These are phyloP conservation scores for Escallonia rubra DNA, from an alignment of 129 eudicot genomes.

Conservation along the genomic window DNA sequence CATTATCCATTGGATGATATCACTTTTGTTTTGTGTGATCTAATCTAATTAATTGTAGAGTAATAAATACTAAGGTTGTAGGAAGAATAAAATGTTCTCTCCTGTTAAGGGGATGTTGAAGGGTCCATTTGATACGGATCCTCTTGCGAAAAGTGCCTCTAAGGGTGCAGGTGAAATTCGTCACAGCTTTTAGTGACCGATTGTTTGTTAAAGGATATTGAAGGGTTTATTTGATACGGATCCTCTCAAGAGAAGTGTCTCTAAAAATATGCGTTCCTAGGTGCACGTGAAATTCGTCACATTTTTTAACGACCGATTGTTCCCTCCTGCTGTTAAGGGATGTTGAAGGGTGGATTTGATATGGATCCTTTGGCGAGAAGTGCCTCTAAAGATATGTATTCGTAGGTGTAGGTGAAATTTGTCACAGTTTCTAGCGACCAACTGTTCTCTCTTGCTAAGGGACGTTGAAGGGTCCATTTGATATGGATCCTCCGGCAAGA, in stretches of 20 bases:
- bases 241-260: not conserved
- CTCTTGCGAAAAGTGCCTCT: not conserved
- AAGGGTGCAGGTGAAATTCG: not conserved
- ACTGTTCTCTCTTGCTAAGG: not conserved
- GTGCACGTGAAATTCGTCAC: not conserved
- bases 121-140: not conserved
- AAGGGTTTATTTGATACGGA: not conserved
- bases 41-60: too few relatives aligned
- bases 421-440: not conserved
- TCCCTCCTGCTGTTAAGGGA: too few relatives aligned
- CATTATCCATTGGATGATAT: not conserved
- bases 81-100: not conserved
- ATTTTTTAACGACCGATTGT: too few relatives aligned
- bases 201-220: not conserved
- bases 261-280: not conserved
- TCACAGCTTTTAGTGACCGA: too few relatives aligned
- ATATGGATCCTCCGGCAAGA: not conserved
- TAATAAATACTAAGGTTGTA: too few relatives aligned
- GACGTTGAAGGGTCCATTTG: not conserved
- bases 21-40: too few relatives aligned
- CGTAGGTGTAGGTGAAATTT: not conserved
- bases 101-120: not conserved
- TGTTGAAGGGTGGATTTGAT: not conserved
- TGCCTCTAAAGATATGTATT: not conserved
- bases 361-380: not conserved